phyloP scores from a whole-genome alignment of 1,284 basidiomycete species.

The Leccinum insolens region DNA sequence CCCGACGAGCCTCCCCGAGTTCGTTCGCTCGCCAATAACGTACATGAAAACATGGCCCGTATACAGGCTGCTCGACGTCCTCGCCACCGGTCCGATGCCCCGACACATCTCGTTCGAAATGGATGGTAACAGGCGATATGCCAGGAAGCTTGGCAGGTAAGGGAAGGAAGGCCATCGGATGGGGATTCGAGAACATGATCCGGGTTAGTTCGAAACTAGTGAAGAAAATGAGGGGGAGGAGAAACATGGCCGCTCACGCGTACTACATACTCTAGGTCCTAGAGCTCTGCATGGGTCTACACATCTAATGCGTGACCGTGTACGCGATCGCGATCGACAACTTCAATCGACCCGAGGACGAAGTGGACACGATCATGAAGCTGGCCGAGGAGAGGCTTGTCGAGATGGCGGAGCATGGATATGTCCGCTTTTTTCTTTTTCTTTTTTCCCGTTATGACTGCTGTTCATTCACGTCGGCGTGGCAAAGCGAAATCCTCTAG shows the following conservation, averaged over 20 bases:
- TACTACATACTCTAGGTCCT: slow-evolving; percentile 57
- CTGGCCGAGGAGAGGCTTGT: slow-evolving; percentile 38
- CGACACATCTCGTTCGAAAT: slow-evolving; percentile 95
- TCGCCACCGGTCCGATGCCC: slow-evolving; percentile 86
- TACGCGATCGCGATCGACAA: slow-evolving; percentile 99
- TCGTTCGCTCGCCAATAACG: slow-evolving; percentile 16
- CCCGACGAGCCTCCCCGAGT: slow-evolving; percentile 14
- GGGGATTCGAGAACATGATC: slow-evolving; percentile 81
- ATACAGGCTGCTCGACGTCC: slow-evolving; percentile 56
- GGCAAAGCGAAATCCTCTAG: slow-evolving; percentile 69
- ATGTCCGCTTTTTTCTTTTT: slow-evolving; percentile 24
- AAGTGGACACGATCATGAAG: slow-evolving; percentile 88
- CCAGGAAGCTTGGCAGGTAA: slow-evolving; percentile 66
- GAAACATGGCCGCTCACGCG: neutral
- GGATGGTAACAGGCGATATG: slow-evolving; percentile 97
- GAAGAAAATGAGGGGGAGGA: neutral
- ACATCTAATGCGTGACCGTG: slow-evolving; percentile 84
- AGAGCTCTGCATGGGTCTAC: slow-evolving; percentile 78
- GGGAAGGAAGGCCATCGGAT: slow-evolving; percentile 82
- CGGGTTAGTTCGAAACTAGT: slow-evolving; percentile 58
- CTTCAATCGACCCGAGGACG: slow-evolving; percentile 86
- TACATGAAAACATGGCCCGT: slow-evolving; percentile 28
- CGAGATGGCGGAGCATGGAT: slow-evolving; percentile 53
- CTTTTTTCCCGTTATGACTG: neutral
- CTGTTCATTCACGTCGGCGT: neutral